Base-by-base conservation (phyloP, 495 filamentous ascomycete species). In the Penicillium odoratum region DNA sequence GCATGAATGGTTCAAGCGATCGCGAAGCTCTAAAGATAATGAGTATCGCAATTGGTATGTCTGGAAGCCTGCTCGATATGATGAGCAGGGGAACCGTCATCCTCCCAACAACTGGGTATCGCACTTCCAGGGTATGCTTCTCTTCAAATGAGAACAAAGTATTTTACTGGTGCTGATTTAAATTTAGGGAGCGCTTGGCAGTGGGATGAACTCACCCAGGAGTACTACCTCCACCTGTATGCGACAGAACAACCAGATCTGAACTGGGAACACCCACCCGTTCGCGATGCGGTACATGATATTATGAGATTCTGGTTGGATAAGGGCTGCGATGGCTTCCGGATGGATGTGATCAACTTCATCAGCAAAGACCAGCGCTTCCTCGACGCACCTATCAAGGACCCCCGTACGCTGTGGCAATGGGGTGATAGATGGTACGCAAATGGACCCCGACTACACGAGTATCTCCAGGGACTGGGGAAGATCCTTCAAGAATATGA, bases 141-240 rank as follows among this genome's bases (percentile, higher is more conserved):
- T 3, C 15, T 9, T 2, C 9, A 25, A 7, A 48, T n/a, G 15
- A 34, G 8, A 5, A 28, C 7, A 46, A 7, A n/a, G 8, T 10
- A 7, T 11, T 30, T 30, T 33, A 38, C 51, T 28, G n/a, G 33
- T 25, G 16, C 25, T 53, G 29, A 6, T 11, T 15, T 25, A 15
- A 46, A 0, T 40, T 2, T 25, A 74, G 83, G 84, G 0, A 80
- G 77, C 62, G 81, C 81, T 2, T 92, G 88, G 88, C 72, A 82
- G 55, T 91, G 74, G 55, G 88, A 89, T 53, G 83, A 86, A 47
- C 62, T 66, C 4, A 87, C 84, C 0, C 74, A 80, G 13, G 83
- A 91, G 66, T 91, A 90, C 62, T 91, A 88, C 62, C 79, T 92
- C 3, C 85, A 88, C 60, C 73, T 90, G 9, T 90, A 87, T 56